These are phyloP conservation scores for Tulasnella sp. DNA, from an alignment of 768 basidiomycete species.

Conservation along the genomic window DNA sequence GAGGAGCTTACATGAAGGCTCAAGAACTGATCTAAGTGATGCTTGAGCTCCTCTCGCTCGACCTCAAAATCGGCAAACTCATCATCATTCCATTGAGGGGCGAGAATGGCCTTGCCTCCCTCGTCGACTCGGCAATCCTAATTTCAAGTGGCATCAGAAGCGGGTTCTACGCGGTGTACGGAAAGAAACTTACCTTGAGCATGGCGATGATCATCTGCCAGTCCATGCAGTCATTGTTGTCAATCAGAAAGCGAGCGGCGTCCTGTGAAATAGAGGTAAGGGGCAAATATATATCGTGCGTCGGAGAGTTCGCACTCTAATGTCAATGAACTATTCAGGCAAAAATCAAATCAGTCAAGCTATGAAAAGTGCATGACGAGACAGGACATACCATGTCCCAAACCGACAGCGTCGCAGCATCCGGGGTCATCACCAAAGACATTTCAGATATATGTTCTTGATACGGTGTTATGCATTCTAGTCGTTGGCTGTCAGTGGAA, in stretches of 20 bases:
- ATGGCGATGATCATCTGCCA: not conserved
- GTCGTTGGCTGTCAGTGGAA: not conserved
- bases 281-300: too few species aligned
- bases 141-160: not conserved
- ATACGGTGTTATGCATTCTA: not conserved
- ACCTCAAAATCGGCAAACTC: not conserved
- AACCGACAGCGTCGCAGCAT: not conserved
- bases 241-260: not conserved
- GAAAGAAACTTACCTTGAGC: not conserved
- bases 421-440: not conserved
- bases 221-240: not conserved
- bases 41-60: not conserved
- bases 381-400: not conserved
- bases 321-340: not conserved
- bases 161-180: too few species aligned
- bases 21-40: not conserved
- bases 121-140: not conserved
- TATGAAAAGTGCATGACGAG: not conserved
- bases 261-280: not conserved
- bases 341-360: not conserved
- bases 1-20: not conserved
- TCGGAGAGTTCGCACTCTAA: not conserved
- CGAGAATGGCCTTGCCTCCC: not conserved
- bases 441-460: not conserved
- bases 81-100: not conserved